Conservation (phyloP, 148 eudicot genomes). For the Camellia japonica region DNA sequence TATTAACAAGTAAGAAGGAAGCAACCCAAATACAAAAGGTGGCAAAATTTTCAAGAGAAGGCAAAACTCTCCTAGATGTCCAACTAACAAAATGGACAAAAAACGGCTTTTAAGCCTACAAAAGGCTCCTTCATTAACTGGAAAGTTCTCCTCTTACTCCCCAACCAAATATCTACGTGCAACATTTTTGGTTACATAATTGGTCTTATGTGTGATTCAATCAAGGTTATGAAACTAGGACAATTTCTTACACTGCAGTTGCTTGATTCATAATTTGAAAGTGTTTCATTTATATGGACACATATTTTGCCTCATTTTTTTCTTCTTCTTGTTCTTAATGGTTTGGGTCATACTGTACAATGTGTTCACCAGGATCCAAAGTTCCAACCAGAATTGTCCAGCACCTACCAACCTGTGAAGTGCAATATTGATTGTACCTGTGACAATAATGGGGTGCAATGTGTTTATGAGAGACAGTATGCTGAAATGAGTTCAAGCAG, state of each 20-base stretch:
- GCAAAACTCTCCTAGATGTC: no score
- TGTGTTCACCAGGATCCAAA: slow-evolving; percentile 62
- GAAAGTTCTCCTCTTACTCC: no score
- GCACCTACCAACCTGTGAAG: slow-evolving; percentile 69
- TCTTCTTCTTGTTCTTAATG: not conserved
- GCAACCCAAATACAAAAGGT: no score
- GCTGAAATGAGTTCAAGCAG: slow-evolving; percentile 99
- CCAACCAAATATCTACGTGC: not conserved
- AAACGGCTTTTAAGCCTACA: no score
- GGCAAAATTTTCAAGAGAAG: no score
- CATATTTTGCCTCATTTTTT: slow-evolving; percentile 4
- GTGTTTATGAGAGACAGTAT: slow-evolving; percentile 81
- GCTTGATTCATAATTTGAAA: not conserved
- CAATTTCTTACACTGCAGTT: not conserved
- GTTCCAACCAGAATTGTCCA: slow-evolving; percentile 77
- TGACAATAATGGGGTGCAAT: slow-evolving; percentile 51
- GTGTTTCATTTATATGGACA: not conserved
- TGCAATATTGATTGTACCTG: slow-evolving; percentile 82
- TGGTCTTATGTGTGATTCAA: not conserved
- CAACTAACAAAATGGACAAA: no score
- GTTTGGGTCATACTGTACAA: not conserved
- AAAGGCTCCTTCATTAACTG: no score
- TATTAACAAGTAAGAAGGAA: no score
- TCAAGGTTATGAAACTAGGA: not conserved
- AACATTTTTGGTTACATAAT: not conserved